A percentile compares a stretch with the other conserved stretches of the same genome.
phyloP scores from a whole-genome alignment of 305 asterid species.

The Rubia tinctorum region DNA sequence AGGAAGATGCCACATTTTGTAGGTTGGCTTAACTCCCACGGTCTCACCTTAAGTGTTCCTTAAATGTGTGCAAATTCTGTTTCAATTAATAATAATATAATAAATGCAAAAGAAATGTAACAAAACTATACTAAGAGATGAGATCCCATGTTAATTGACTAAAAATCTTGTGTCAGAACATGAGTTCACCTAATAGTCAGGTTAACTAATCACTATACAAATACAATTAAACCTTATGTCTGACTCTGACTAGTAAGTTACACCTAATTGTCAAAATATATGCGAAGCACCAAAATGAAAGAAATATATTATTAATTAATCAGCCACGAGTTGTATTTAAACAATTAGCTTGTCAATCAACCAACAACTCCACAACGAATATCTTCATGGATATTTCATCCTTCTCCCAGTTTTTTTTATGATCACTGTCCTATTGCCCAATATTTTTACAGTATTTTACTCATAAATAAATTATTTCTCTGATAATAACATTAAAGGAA shows the following conservation, averaged over 20 bases:
- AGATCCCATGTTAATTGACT: background rate
- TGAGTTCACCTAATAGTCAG: background rate
- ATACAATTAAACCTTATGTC: background rate
- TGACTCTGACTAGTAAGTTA: background rate
- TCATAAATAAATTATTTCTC: too few species aligned
- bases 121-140: background rate
- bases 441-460: too few species aligned
- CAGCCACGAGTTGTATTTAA: background rate
- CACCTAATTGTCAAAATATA: background rate
- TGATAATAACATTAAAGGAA: too few species aligned
- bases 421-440: too few species aligned
- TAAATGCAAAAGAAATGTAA: background rate
- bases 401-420: background rate
- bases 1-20: too few species aligned
- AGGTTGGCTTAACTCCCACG: too few species aligned
- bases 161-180: background rate
- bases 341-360: background rate
- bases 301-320: background rate
- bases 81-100: too few species aligned
- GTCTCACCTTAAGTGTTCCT: too few species aligned
- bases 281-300: background rate
- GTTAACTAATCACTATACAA: background rate
- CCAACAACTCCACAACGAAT: background rate
- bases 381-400: background rate
- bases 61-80: background rate